These are phyloP conservation scores for Rhodocollybia butyracea DNA, from an alignment of 768 basidiomycete genomes.

Conservation along the genomic window DNA sequence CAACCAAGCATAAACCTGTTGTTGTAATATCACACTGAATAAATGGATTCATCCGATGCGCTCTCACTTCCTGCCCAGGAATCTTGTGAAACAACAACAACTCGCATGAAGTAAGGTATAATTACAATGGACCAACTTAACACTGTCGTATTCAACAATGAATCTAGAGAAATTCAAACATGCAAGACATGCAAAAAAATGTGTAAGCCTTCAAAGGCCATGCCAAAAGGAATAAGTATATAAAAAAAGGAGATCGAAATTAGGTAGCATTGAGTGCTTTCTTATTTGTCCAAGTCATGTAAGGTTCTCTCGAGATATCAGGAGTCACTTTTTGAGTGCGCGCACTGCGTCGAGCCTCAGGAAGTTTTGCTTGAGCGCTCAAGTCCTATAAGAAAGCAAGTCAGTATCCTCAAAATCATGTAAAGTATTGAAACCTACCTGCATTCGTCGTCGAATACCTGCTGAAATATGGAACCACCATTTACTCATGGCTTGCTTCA, in stretches of 20 bases:
- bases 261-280: slow-evolving; percentile 52
- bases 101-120: too few species aligned
- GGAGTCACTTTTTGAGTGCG: slow-evolving; percentile 62
- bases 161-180: too few species aligned
- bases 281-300: slow-evolving; percentile 88
- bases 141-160: too few species aligned
- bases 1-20: slow-evolving; percentile 53
- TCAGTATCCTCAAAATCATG: slow-evolving; percentile 4
- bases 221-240: slow-evolving; percentile 36
- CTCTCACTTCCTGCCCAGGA: too few species aligned
- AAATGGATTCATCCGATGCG: too few species aligned
- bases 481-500: slow-evolving; percentile 74
- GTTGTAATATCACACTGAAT: neutral
- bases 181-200: too few species aligned
- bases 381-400: slow-evolving; percentile 51
- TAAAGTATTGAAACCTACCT: slow-evolving; percentile 46
- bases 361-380: slow-evolving; percentile 62
- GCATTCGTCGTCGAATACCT: slow-evolving; percentile 71
- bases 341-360: slow-evolving; percentile 78
- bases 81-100: too few species aligned
- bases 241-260: slow-evolving; percentile 6
- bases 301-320: slow-evolving; percentile 74
- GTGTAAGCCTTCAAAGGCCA: slow-evolving; percentile 17
- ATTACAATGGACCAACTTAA: too few species aligned
- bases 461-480: slow-evolving; percentile 83